Evolutionary conservation across 2,329 filamentous ascomycete genomes (phyloP).

Genomic region (Fusarium graminum): DNA sequence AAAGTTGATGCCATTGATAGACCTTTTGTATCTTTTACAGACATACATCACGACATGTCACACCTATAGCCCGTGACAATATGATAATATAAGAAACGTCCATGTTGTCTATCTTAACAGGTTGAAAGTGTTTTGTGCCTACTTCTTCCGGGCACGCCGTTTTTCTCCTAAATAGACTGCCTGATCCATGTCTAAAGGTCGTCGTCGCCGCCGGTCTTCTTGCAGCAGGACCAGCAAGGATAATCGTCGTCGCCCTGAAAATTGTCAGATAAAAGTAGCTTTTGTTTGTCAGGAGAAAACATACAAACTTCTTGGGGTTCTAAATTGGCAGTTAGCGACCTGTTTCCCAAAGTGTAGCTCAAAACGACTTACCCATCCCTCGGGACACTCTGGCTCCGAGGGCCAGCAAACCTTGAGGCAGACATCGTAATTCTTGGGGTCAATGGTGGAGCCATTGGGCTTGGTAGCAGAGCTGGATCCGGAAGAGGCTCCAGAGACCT

Average conservation of each 20-base stretch:
- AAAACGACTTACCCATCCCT: conserved; percentile 20
- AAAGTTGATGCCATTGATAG: too few relatives aligned
- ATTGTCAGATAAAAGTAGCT: not conserved
- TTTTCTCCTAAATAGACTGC: too few relatives aligned
- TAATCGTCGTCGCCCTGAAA: not conserved
- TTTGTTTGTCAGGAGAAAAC: fast-evolving
- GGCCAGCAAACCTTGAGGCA: conserved; percentile 21
- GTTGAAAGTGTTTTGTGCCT: too few relatives aligned
- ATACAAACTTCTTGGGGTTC: conserved; percentile 23
- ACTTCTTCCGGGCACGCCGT: too few relatives aligned
- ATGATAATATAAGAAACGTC: too few relatives aligned
- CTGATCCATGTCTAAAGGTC: too few relatives aligned
- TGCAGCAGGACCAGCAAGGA: conserved; percentile 38
- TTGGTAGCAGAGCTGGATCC: not conserved
- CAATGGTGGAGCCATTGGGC: not conserved
- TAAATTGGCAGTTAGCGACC: not conserved
- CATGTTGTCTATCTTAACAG: too few relatives aligned
- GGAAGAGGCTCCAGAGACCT: conserved; percentile 9
- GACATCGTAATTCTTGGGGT: not conserved
- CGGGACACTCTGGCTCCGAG: conserved; percentile 7
- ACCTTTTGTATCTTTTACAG: too few relatives aligned
- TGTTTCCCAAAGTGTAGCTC: fast-evolving
- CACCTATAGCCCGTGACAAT: too few relatives aligned
- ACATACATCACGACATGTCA: too few relatives aligned
- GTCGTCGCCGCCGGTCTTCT: not conserved